Evolutionary conservation across 2,329 filamentous ascomycete genomes (phyloP).

Genomic region (Ascochyta fabae): DNA sequence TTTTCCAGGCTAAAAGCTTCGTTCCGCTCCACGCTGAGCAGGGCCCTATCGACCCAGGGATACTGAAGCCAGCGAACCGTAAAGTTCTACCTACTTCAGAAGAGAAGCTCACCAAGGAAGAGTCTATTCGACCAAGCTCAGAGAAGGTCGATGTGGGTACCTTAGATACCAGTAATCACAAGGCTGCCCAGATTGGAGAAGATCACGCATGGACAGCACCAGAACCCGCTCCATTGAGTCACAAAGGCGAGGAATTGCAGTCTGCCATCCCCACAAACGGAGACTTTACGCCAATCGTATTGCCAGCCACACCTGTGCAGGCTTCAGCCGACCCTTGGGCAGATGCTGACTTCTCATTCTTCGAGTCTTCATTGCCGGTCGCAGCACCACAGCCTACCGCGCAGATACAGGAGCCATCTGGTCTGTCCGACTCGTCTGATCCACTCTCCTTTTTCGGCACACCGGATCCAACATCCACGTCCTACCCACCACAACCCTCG

Average conservation of each 20-base stretch:
- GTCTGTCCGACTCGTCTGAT: constrained; percentile 23
- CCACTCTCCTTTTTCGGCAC: constrained; percentile 38
- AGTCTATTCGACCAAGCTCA: not conserved
- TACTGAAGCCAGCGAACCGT: constrained; percentile 36
- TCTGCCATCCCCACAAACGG: not conserved
- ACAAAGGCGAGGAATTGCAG: not conserved
- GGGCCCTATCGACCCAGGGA: constrained; percentile 39
- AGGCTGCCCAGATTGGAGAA: not conserved
- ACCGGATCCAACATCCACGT: constrained; percentile 16
- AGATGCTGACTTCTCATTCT: constrained; percentile 35
- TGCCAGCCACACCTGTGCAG: constrained; percentile 8
- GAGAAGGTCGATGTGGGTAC: not conserved
- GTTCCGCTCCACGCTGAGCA: constrained; percentile 33
- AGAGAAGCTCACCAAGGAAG: constrained; percentile 10
- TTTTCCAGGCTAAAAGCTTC: constrained; percentile 39
- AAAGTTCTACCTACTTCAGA: constrained; percentile 15
- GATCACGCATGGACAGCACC: constrained; percentile 12
- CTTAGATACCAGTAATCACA: not conserved
- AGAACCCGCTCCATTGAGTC: not conserved
- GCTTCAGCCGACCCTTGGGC: constrained; percentile 21
- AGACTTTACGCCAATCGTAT: not conserved
- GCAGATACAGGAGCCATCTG: constrained; percentile 18
- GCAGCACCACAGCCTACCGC: constrained; percentile 1
- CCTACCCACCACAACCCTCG: constrained; percentile 23
- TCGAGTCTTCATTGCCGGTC: constrained; percentile 33